Evolutionary conservation across 495 filamentous ascomycete genomes (phyloP).

Genomic region (Jackrogersella minutella): DNA sequence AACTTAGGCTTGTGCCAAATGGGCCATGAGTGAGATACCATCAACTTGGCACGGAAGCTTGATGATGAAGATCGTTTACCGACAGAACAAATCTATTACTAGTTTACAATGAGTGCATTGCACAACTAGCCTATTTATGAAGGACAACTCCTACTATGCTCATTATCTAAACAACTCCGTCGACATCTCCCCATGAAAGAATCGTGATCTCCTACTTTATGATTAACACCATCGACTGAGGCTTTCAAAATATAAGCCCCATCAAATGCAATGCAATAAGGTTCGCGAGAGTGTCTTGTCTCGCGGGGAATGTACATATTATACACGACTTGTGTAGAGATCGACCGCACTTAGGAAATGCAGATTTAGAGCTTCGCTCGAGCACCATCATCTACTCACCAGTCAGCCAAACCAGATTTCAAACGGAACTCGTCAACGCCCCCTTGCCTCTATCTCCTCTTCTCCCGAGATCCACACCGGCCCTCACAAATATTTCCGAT

Average conservation of each 20-base stretch:
- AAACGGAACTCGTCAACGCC: neutral
- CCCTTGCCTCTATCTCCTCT: neutral
- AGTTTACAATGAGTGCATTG: neutral
- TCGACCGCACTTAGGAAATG: neutral
- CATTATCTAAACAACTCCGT: neutral
- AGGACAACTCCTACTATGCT: neutral
- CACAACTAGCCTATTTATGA: neutral
- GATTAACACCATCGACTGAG: neutral
- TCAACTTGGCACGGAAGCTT: neutral
- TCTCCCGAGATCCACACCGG: neutral
- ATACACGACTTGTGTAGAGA: slow-evolving; percentile 1
- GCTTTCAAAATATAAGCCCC: neutral
- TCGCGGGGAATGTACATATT: neutral
- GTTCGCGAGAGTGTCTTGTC: neutral
- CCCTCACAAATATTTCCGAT: neutral
- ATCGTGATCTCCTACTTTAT: neutral
- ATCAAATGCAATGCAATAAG: neutral
- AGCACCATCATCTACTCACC: slow-evolving; percentile 1
- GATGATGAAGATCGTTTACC: neutral
- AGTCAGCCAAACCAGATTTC: slow-evolving; percentile 6
- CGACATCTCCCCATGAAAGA: neutral
- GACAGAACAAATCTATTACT: neutral
- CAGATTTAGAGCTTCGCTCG: slow-evolving; percentile 24
- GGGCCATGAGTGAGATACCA: slow-evolving; percentile 1
- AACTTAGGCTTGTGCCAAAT: neutral